Evolutionary conservation across 768 basidiomycete species (phyloP).

Genomic region (Lactifluus piperatus): DNA sequence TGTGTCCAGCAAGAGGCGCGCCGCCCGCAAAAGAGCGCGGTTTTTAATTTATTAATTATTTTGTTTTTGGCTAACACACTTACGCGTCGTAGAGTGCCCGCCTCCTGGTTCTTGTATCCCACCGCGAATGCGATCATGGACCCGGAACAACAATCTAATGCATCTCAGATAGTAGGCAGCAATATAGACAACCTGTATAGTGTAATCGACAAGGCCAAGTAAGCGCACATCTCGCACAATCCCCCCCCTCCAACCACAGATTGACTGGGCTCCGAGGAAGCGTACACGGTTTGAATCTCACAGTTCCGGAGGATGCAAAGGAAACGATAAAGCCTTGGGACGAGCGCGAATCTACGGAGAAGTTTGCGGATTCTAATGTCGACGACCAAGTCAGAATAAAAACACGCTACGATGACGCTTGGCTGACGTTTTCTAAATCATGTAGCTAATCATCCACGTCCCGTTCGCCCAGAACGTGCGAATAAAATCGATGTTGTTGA

Average conservation of each 20-base stretch:
- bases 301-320: constrained; percentile 73
- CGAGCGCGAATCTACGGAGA: constrained; percentile 55
- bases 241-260: neutral
- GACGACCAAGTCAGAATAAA: constrained; percentile 66
- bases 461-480: constrained; percentile 76
- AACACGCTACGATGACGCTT: neutral
- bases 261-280: constrained; percentile 30
- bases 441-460: constrained; percentile 75
- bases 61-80: neutral
- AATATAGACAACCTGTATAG: constrained; percentile 48
- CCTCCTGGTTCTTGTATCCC: no score
- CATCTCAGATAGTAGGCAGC: constrained; percentile 37
- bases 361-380: constrained; percentile 68
- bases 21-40: no score
- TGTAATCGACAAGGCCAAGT: constrained; percentile 59
- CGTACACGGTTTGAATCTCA: constrained; percentile 73
- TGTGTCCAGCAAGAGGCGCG: no score
- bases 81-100: no score
- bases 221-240: constrained; percentile 7
- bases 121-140: neutral
- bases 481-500: constrained; percentile 63
- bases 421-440: neutral
- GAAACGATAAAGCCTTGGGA: constrained; percentile 77
- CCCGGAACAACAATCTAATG: constrained; percentile 31
- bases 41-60: constrained; percentile 2